Base-by-base conservation (phyloP, 169 alveolate species). In the Eimeria falciformis region DNA sequence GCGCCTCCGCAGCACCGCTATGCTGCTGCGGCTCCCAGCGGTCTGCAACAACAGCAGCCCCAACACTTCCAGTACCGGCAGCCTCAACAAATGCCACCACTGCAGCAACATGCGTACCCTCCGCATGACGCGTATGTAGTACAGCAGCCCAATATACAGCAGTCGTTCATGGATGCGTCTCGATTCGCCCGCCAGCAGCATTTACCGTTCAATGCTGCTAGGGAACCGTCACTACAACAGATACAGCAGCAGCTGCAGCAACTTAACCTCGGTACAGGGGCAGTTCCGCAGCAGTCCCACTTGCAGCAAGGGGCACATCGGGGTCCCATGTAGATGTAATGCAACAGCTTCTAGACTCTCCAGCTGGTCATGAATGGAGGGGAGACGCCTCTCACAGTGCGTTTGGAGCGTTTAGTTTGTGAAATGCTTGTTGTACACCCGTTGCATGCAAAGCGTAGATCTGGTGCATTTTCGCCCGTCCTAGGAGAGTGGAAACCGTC, bases 1-100 rank as follows among this genome's bases (percentile, higher is more conserved):
- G 66, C 37, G 85, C 85, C 5, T 6, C 56, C 21, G 29, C 62
- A 37, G 53, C 85, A 75, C 40, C 25, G 6, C 17, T n/a, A n/a
- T 1, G 82, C 85, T 40, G 85, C 85, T 75, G 65, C 65, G n/a
- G 40, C 65, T 73, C 65, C 84, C 29, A 14, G 9, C 5, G 5
- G 33, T 6, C 85, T 43, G 62, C 85, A 27, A 65, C 85, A 75
- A 65, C 85, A 75, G 85, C 85, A 75, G 29, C 66, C 85, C 3
- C 66, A 40, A 45, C 85, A 75, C 14, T 21, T 46, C 0, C 85
- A 33, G 29, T 75, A 75, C 85, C 25, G 85, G 40, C 85, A 75
- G 85, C 85, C 85, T 56, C 85, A 75, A 65, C 85, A 75, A 65
- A 23, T 75, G 85, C n/a, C n/a, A n/a, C n/a, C n/a, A n/a, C 62